A percentile compares a stretch with the other conserved stretches of the same genome.
Conservation (phyloP, 192 early-diverging fungal genomes). For the Backusella liffmaniae region DNA sequence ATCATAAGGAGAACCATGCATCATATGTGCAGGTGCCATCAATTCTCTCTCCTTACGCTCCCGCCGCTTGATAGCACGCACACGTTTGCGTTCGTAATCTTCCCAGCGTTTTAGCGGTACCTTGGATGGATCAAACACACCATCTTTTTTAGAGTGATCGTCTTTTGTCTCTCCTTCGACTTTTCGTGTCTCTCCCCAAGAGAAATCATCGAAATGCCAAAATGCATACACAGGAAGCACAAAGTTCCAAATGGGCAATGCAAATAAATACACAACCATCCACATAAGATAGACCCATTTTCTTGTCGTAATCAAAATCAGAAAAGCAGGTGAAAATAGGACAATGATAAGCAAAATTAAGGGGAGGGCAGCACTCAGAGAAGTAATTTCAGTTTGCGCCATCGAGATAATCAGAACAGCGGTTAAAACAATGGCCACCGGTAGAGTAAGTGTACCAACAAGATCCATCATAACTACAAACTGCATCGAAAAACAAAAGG, state of each 20-base stretch:
- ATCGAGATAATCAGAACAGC: slow-evolving; percentile 59
- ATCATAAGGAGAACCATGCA: slow-evolving; percentile 5
- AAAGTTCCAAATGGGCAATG: slow-evolving; percentile 94
- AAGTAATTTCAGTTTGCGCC: slow-evolving; percentile 51
- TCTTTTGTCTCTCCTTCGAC: slow-evolving; percentile 72
- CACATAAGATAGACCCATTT: slow-evolving; percentile 85
- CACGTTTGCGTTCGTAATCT: slow-evolving; percentile 78
- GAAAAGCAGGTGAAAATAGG: slow-evolving; percentile 81
- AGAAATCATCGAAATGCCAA: slow-evolving; percentile 95
- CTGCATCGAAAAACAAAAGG: slow-evolving; percentile 96
- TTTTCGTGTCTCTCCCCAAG: slow-evolving; percentile 81
- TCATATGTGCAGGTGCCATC: slow-evolving; percentile 16
- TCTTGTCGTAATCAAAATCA: slow-evolving; percentile 87
- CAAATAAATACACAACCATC: slow-evolving; percentile 83
- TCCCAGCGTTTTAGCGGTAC: slow-evolving; percentile 85
- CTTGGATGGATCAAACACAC: slow-evolving; percentile 73
- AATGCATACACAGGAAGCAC: slow-evolving; percentile 89
- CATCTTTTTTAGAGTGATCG: slow-evolving; percentile 73
- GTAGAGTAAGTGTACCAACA: slow-evolving; percentile 71
- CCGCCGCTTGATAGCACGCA: slow-evolving; percentile 66
- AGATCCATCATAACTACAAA: slow-evolving; percentile 78
- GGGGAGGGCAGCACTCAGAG: slow-evolving; percentile 59
- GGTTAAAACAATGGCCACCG: slow-evolving; percentile 71
- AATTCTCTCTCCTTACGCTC: slow-evolving; percentile 52
- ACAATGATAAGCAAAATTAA: slow-evolving; percentile 75